phyloP scores from a whole-genome alignment of 2,329 filamentous ascomycete genomes.

The Aspergillus sp. region DNA sequence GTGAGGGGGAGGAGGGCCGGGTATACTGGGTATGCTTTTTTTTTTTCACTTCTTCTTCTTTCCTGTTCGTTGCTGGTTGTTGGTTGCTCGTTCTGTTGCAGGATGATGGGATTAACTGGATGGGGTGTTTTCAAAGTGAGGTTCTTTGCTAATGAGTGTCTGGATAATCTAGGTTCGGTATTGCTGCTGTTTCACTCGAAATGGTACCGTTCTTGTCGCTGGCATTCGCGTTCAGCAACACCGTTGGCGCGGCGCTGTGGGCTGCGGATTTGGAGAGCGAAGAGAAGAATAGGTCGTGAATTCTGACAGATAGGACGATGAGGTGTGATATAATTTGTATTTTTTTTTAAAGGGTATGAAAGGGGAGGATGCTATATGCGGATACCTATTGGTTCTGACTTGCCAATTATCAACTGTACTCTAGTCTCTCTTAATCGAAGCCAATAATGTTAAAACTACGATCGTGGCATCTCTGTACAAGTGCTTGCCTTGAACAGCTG shows the following conservation, averaged over 20 bases:
- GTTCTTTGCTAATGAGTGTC: background rate
- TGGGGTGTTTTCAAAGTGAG: too few species aligned
- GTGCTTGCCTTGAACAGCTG: background rate
- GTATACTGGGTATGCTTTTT: constrained; percentile 71
- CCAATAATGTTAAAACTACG: too few species aligned
- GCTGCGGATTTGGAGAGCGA: constrained; percentile 75
- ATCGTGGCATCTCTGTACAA: too few species aligned
- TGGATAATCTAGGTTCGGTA: constrained; percentile 55
- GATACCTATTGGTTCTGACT: background rate
- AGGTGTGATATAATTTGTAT: too few species aligned
- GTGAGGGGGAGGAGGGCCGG: constrained; percentile 68
- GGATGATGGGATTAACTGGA: background rate
- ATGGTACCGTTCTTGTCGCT: constrained; percentile 81
- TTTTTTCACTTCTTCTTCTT: background rate
- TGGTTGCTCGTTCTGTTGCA: background rate
- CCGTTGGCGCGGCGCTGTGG: constrained; percentile 91
- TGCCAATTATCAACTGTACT: background rate
- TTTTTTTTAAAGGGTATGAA: background rate
- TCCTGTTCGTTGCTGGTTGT: background rate
- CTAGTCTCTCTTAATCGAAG: too few species aligned
- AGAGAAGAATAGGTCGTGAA: constrained; percentile 33
- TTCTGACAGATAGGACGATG: too few species aligned
- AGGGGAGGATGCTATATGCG: background rate
- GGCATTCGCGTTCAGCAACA: constrained; percentile 86
- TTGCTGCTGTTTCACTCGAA: constrained; percentile 78